phyloP scores from a whole-genome alignment of 2,329 filamentous ascomycete species.

The Neonectria coccinea region DNA sequence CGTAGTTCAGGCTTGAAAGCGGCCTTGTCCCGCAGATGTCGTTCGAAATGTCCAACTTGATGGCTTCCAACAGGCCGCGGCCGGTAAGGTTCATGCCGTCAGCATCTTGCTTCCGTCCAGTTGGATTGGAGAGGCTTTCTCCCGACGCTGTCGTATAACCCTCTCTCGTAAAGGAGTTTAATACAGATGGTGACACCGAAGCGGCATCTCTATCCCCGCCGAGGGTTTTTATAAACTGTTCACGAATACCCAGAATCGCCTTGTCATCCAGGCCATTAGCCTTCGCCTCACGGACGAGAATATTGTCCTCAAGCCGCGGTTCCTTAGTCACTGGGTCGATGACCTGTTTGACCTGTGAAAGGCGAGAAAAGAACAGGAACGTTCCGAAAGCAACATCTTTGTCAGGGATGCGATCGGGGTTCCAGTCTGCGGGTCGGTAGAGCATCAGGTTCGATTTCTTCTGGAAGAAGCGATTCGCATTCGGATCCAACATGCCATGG shows the following conservation, averaged over 20 bases:
- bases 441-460: constrained; percentile 48
- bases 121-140: neutral
- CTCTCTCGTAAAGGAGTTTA: neutral
- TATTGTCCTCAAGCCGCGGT: constrained; percentile 44
- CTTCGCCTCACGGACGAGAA: constrained; percentile 42
- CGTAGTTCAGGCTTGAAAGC: constrained; percentile 51
- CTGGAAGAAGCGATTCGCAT: constrained; percentile 47
- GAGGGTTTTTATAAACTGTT: neutral
- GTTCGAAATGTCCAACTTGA: constrained; percentile 11
- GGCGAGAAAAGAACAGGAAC: constrained; percentile 42
- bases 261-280: constrained; percentile 10
- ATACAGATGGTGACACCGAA: neutral
- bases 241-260: neutral
- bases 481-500: constrained; percentile 3
- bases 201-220: neutral
- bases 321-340: constrained; percentile 47
- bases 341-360: constrained; percentile 42
- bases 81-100: neutral
- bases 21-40: constrained; percentile 31
- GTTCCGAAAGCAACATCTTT: constrained; percentile 45
- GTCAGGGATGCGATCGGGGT: constrained; percentile 52
- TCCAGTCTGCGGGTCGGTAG: constrained; percentile 50
- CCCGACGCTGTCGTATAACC: neutral
- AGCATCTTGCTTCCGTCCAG: neutral
- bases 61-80: constrained; percentile 1